Percentiles rank a stretch among this genome's conserved stretches.
Evolutionary conservation across 1,284 basidiomycete species (phyloP).

Genomic region (Cronartium quercuum): DNA sequence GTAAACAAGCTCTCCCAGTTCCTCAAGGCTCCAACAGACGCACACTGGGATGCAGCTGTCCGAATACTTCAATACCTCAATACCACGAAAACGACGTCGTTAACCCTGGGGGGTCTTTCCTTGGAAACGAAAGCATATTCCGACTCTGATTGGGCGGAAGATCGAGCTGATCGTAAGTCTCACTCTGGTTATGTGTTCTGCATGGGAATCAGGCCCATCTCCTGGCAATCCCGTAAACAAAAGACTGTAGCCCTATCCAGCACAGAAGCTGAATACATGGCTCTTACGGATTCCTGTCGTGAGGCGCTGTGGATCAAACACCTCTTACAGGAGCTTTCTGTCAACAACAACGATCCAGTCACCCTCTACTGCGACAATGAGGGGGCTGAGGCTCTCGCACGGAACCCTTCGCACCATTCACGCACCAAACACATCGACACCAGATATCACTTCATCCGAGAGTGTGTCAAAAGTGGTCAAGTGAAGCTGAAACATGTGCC

Average conservation of each 20-base stretch:
- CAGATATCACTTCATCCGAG: constrained; percentile 22
- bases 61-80: neutral
- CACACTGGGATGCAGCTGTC: neutral
- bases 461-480: constrained; percentile 37
- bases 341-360: constrained; percentile 40
- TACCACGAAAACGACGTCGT: neutral
- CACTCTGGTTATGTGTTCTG: constrained; percentile 1
- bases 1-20: constrained; percentile 4
- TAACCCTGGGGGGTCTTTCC: neutral
- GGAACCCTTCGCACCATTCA: constrained; percentile 14
- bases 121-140: neutral
- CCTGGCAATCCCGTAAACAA: no score
- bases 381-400: constrained; percentile 9
- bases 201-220: no score
- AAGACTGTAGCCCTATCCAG: no score
- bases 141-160: constrained; percentile 2
- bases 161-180: neutral
- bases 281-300: no score
- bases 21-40: neutral
- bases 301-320: neutral
- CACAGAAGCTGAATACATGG: no score
- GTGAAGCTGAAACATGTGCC: constrained; percentile 48
- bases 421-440: constrained; percentile 21
- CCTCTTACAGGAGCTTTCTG: neutral
- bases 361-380: constrained; percentile 1